Evolutionary conservation across 768 basidiomycete genomes (phyloP), one percentile per base, ranked within the genome.

Genomic region (Boletus barrowsii): DNA sequence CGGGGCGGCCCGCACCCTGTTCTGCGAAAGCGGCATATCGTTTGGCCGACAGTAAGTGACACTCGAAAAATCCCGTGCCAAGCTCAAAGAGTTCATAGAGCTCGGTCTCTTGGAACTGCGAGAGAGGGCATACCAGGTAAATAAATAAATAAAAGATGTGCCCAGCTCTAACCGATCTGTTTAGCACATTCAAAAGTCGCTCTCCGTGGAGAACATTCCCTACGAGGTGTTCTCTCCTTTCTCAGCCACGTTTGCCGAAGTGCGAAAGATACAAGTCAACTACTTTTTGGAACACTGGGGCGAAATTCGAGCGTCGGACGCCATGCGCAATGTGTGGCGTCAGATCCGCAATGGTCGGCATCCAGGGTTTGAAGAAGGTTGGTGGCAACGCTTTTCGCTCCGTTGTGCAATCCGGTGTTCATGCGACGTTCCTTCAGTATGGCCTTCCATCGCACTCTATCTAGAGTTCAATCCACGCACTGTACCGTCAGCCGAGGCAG

Each of bases 171-270:
- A 61, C 26, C 29, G 6, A 51, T 37, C 32, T 50, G 41, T 36
- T 33, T 48, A 90, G 82, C 86, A 93, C 67, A 93, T 95, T 42
- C 73, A 83, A 58, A 86, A 83, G 56, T 84, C 84, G 0, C 78
- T 95, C 42, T 85, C 83, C 0, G 81, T 88, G 13, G 81, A 87
- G 14, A 94, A 93, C 68, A 87, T 93, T 48, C 86, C 88, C 2
- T 85, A 87, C 60, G 92, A 95, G 66, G 84, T 88, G 36, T 95
- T 95, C 65, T 90, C 88, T 11, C 83, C 86, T 0, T 93, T 95
- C 72, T 85, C 89, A 6, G 87, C 87, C 6, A 83, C 84, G 0
- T 93, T 90, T 61, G 85, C 87, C 49, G 86, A 89, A 42, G 83
- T 95, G 26, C 77, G 91, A 48, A 89, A 87, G 79, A 87, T 88